Conservation (phyloP, 345 rosid genomes). For the Euphorbia lathyris region DNA sequence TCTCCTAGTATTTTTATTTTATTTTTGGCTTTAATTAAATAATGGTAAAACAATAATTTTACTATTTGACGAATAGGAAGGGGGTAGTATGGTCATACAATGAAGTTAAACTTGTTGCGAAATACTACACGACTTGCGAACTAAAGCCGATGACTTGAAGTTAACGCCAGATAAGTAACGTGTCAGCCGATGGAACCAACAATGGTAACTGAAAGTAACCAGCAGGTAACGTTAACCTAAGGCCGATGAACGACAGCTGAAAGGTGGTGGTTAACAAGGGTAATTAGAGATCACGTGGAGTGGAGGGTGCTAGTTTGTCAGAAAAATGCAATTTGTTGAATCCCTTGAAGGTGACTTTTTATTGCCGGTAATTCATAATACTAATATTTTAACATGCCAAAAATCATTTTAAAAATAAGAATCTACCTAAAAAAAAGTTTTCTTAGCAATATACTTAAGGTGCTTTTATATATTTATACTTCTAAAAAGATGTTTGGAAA, state of each 20-base stretch:
- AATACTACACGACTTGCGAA: not conserved
- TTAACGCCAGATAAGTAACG: not conserved
- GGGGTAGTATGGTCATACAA: not conserved
- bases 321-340: not conserved
- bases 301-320: not conserved
- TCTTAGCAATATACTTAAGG: too few species aligned
- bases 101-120: not conserved
- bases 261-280: not conserved
- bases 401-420: too few species aligned
- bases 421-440: too few species aligned
- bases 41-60: not conserved
- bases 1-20: too few species aligned
- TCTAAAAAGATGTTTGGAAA: too few species aligned
- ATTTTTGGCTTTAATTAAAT: too few species aligned
- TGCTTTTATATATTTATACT: too few species aligned
- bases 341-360: not conserved
- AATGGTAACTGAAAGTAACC: conserved; percentile 2
- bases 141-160: not conserved
- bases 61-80: not conserved
- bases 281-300: not conserved
- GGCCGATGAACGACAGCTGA: not conserved
- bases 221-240: not conserved
- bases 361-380: not conserved
- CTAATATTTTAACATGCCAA: too few species aligned
- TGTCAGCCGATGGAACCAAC: not conserved